phyloP scores from a whole-genome alignment of 2,329 filamentous ascomycete species.

The Dactylellina cionopaga region DNA sequence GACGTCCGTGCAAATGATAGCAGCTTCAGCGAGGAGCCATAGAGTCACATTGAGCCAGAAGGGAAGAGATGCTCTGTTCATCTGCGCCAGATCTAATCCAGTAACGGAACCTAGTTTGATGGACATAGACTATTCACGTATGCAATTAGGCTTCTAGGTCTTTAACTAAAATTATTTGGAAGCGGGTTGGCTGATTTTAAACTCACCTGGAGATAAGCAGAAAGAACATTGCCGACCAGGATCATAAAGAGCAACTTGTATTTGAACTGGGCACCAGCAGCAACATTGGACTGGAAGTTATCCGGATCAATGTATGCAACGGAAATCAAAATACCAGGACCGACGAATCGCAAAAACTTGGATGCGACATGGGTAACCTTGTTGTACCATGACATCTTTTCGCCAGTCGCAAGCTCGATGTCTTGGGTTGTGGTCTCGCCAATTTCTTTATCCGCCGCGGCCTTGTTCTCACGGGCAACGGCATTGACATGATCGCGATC shows the following conservation, averaged over 20 bases:
- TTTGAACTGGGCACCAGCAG: conserved; percentile 47
- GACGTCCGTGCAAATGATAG: conserved; percentile 77
- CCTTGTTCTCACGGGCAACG: conserved; percentile 41
- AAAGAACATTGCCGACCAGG: conserved; percentile 50
- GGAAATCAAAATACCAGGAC: conserved; percentile 58
- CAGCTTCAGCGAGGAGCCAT: conserved; percentile 72
- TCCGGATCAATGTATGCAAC: conserved; percentile 58
- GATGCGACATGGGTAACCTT: conserved; percentile 42
- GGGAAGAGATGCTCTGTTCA: conserved; percentile 73
- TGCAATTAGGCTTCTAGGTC: too few species aligned
- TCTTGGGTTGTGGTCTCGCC: conserved; percentile 45
- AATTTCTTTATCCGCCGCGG: conserved; percentile 1
- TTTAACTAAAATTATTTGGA: too few species aligned
- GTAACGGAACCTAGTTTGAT: conserved; percentile 75
- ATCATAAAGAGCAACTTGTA: conserved; percentile 53
- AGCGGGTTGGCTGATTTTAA: too few species aligned
- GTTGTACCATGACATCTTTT: conserved; percentile 47
- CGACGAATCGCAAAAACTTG: conserved; percentile 57
- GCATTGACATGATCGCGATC: conserved; percentile 37
- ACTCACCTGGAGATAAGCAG: conserved; percentile 47
- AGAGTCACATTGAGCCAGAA: conserved; percentile 72
- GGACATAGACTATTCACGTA: conserved; percentile 62
- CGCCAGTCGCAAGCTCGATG: conserved; percentile 44
- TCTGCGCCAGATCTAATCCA: conserved; percentile 73
- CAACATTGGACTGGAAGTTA: conserved; percentile 56